A percentile compares a stretch with the other conserved stretches of the same genome.
These are phyloP conservation scores for Serendipita sp. DNA, from an alignment of 768 basidiomycete genomes.

Conservation along the genomic window DNA sequence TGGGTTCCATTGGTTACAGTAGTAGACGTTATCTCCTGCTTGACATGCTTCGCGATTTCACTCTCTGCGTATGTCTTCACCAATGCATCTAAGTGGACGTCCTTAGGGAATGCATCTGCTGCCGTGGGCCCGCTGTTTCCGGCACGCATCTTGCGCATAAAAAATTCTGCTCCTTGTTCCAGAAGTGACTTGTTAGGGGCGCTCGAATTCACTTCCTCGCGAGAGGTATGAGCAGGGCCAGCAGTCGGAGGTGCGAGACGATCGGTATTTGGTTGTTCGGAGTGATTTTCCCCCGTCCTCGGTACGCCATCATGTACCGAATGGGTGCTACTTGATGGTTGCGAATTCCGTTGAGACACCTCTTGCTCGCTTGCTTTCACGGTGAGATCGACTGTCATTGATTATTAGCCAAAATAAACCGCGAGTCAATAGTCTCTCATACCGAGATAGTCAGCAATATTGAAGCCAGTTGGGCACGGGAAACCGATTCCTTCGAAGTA, in stretches of 20 bases:
- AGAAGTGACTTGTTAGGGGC: conserved; percentile 27
- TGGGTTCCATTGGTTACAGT: conserved; percentile 8
- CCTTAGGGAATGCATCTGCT: not conserved
- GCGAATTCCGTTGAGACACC: conserved; percentile 17
- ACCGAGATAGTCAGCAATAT: conserved; percentile 80
- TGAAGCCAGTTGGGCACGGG: conserved; percentile 84
- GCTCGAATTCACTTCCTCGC: conserved; percentile 37
- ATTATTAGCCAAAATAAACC: not conserved
- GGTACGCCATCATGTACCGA: not conserved
- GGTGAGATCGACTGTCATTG: conserved; percentile 25
- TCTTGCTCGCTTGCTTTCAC: conserved; percentile 27
- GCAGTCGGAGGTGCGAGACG: conserved; percentile 24
- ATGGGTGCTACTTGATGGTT: conserved; percentile 6
- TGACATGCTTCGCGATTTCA: conserved; percentile 44
- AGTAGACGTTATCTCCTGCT: conserved; percentile 35
- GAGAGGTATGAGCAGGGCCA: conserved; percentile 11
- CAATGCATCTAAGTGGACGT: not conserved
- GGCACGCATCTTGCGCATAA: not conserved
- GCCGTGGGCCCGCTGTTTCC: not conserved
- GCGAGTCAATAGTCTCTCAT: conserved; percentile 36
- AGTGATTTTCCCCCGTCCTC: conserved; percentile 20
- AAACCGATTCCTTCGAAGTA: conserved; percentile 69
- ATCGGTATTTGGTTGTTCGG: conserved; percentile 52
- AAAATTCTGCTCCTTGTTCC: not conserved
- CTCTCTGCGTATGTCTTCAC: conserved; percentile 11